Evolutionary conservation across 2,329 filamentous ascomycete genomes (phyloP).

Genomic region (Curvularia eragrostidis): DNA sequence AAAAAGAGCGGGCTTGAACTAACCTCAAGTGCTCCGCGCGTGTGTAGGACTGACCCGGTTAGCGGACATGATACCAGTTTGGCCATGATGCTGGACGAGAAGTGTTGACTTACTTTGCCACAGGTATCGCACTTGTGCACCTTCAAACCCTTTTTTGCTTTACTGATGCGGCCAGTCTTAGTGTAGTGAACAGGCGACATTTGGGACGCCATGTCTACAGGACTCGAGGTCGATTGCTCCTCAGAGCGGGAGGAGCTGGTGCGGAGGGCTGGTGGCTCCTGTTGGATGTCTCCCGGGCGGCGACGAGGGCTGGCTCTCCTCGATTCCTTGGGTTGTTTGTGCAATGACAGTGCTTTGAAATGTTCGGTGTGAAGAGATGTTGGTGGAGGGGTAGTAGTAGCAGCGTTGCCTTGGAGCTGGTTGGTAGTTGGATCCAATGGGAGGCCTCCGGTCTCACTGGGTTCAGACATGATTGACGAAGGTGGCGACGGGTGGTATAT

Average conservation of each 20-base stretch:
- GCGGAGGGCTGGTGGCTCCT: conserved; percentile 34
- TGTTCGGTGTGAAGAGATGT: conserved; percentile 27
- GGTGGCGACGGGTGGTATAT: conserved; percentile 43
- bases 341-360: conserved; percentile 34
- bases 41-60: conserved; percentile 54
- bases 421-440: conserved; percentile 36
- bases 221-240: conserved; percentile 41
- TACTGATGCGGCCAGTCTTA: conserved; percentile 56
- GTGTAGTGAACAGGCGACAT: conserved; percentile 50
- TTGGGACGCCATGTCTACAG: conserved; percentile 39
- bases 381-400: conserved; percentile 4
- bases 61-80: conserved; percentile 17
- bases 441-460: conserved; percentile 43
- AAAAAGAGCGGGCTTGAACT: not conserved
- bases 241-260: conserved; percentile 39
- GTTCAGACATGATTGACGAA: conserved; percentile 43
- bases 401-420: conserved; percentile 28
- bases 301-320: conserved; percentile 37
- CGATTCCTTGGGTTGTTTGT: conserved; percentile 32
- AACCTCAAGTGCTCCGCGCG: conserved; percentile 57
- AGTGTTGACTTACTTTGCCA: conserved; percentile 52
- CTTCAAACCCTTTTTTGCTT: conserved; percentile 56
- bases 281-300: conserved; percentile 34
- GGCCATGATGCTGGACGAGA: not conserved
- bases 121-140: conserved; percentile 56